These are phyloP conservation scores for Pontederia paniculata DNA, from an alignment of 176 grass and related monocot species.

Conservation along the genomic window DNA sequence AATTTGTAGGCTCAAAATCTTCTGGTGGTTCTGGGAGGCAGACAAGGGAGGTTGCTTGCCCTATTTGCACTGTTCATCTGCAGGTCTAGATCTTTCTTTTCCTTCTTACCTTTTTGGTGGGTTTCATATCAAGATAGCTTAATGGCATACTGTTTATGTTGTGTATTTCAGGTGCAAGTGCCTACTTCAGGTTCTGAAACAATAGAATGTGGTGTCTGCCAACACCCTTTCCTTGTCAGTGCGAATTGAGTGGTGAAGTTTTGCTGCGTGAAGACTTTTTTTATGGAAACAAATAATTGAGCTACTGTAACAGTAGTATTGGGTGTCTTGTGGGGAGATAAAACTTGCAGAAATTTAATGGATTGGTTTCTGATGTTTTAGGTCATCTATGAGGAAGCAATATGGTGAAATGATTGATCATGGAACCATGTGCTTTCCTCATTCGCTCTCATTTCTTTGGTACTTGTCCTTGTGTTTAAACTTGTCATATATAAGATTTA, in stretches of 20 bases:
- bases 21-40: constrained; percentile 42
- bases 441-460: too few species aligned
- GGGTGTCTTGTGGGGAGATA: too few species aligned
- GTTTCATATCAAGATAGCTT: background rate
- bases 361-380: too few species aligned
- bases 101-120: background rate
- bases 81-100: constrained; percentile 33
- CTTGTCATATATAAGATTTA: too few species aligned
- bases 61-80: constrained; percentile 80
- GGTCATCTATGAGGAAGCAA: too few species aligned
- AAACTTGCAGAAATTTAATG: too few species aligned
- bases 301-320: too few species aligned
- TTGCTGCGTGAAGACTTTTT: too few species aligned
- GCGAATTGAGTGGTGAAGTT: constrained; percentile 33
- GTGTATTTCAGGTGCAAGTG: constrained; percentile 66
- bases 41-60: constrained; percentile 83
- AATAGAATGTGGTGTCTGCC: constrained; percentile 88
- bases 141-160: background rate
- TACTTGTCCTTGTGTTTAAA: too few species aligned
- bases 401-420: too few species aligned
- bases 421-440: too few species aligned
- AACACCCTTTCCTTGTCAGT: constrained; percentile 88
- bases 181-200: constrained; percentile 72
- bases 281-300: too few species aligned
- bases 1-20: constrained; percentile 36